phyloP scores from a whole-genome alignment of 805 yeast species.

The Yamadazyma phyllophila region DNA sequence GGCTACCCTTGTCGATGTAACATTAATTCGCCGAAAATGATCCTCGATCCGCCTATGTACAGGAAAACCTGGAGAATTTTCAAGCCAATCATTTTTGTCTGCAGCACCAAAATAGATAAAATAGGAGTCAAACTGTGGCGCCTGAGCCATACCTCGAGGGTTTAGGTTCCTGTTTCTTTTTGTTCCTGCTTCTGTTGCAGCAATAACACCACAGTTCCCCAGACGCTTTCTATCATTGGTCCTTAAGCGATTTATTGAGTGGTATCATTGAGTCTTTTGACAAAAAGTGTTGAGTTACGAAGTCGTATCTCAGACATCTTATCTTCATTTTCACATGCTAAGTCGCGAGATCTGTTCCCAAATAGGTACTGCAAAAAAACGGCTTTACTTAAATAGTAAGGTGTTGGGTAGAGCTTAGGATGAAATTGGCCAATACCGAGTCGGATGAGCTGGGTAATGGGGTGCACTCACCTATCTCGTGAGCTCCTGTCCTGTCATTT shows the following conservation, averaged over 20 bases:
- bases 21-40: neutral
- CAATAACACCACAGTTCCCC: neutral
- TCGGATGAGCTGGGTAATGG: neutral
- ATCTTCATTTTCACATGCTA: slow-evolving; percentile 3
- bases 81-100: neutral
- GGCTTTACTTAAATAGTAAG: neutral
- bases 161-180: neutral
- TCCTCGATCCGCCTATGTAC: neutral
- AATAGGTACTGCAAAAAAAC: neutral
- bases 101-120: neutral
- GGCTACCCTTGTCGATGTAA: neutral
- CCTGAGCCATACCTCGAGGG: neutral
- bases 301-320: slow-evolving; percentile 1
- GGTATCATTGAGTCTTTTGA: neutral
- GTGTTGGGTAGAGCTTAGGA: slow-evolving; percentile 1
- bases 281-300: neutral
- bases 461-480: neutral
- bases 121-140: slow-evolving; percentile 1
- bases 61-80: neutral
- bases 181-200: neutral
- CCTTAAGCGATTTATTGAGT: no score
- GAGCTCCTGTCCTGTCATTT: neutral
- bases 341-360: slow-evolving; percentile 3
- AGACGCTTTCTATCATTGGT: neutral
- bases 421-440: neutral